phyloP scores from a whole-genome alignment of 2,329 filamentous ascomycete species.

The Pseudopithomyces maydicus region DNA sequence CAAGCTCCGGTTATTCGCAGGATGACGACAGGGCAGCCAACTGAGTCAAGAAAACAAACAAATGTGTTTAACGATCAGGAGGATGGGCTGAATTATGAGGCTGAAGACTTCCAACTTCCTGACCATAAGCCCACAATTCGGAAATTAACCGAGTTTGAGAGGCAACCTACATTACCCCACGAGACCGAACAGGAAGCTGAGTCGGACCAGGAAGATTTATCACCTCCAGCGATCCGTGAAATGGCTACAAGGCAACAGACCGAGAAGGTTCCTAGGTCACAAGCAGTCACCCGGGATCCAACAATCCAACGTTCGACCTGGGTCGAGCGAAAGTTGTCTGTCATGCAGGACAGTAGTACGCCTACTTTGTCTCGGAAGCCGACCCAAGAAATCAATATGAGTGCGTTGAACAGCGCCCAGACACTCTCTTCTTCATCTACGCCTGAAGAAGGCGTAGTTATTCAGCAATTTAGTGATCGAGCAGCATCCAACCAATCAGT shows the following conservation, averaged over 20 bases:
- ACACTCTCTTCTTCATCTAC: neutral
- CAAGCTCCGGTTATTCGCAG: too few species aligned
- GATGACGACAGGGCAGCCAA: too few species aligned
- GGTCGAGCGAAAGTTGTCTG: neutral
- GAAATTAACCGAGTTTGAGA: neutral
- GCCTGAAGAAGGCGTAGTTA: neutral
- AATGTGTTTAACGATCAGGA: too few species aligned
- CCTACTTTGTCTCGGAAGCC: neutral
- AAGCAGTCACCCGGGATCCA: neutral
- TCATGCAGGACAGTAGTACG: neutral
- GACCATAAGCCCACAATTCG: neutral
- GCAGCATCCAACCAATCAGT: neutral
- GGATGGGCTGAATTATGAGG: too few species aligned
- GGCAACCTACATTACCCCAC: neutral
- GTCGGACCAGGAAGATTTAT: neutral
- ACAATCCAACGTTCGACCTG: neutral
- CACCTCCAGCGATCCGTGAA: neutral
- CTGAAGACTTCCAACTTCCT: neutral
- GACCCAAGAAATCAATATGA: neutral
- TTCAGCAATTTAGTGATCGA: neutral
- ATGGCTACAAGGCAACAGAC: conserved; percentile 1
- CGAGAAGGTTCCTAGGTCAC: neutral
- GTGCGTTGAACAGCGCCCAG: neutral
- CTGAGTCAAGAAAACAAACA: too few species aligned
- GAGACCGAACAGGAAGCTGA: neutral